Evolutionary conservation across 2,329 filamentous ascomycete species (phyloP), one percentile per base, ranked within the genome.

Genomic region (Talaromyces sp.): DNA sequence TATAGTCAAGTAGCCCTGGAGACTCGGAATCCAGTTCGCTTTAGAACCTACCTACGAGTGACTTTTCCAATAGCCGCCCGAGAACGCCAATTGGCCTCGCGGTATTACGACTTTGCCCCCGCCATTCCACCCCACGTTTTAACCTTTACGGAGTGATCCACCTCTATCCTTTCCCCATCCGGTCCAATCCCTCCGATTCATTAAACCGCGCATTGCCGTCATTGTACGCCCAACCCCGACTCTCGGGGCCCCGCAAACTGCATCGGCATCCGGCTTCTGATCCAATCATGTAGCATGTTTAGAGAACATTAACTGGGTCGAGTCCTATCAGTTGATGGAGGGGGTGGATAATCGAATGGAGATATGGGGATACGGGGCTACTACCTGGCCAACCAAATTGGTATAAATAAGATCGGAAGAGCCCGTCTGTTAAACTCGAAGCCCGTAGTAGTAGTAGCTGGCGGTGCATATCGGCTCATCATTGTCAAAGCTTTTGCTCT

Each of bases 191-290:
- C 32, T 11, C 33, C 16, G 20, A 33, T 30, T 11, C 37, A 36
- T 24, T 14, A 50, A 47, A 40, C 36, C 49, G 45, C 39, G 14
- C 45, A 49, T 54, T 57, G 49, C 54, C 54, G 51, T 59, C 52
- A 59, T 52, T n/a, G 19, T 11, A 13, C 20, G 24, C 32, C 30
- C 20, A 24, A 9, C 20, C 24, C 46, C 27, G 17, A 24, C 45
- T 43, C 45, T 43, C 32, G 30, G 41, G 29, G 30, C 41, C 53
- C 51, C 47, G 43, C 43, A 51, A 49, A 41, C 17, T 32, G 16
- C 40, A 27, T 54, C 52, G 55, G 55, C 43, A 39, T 53, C 51
- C 51, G 52, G 24, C 44, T 7, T 29, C 13, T 7, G 9, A 22
- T 40, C 51, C 55, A 57, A 57, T 57, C 48, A 54, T 22, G 29